phyloP scores from a whole-genome alignment of 2,329 filamentous ascomycete species.

The Phaeoacremonium minimum region DNA sequence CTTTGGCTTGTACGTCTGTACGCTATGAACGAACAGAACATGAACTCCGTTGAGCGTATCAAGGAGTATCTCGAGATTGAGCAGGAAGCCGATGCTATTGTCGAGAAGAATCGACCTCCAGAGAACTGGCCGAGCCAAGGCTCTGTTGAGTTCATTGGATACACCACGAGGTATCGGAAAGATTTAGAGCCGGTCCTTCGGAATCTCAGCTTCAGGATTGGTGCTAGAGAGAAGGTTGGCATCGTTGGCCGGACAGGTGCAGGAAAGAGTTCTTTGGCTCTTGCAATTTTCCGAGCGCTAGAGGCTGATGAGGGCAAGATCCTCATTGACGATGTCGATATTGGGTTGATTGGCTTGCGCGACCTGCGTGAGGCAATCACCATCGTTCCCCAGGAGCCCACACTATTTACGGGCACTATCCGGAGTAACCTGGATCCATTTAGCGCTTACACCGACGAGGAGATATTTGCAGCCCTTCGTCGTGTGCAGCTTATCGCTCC shows the following conservation, averaged over 20 bases:
- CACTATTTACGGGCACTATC: conserved; percentile 88
- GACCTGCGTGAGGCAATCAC: conserved; percentile 92
- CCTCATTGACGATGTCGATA: conserved; percentile 85
- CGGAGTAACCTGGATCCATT: conserved; percentile 93
- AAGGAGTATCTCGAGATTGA: conserved; percentile 97
- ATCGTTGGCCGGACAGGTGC: conserved; percentile 95
- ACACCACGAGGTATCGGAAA: conserved; percentile 82
- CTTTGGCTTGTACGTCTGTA: conserved; percentile 95
- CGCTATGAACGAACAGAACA: conserved; percentile 94
- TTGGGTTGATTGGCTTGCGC: conserved; percentile 84
- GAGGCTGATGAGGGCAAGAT: conserved; percentile 90
- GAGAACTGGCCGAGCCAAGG: conserved; percentile 82
- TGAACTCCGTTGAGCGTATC: conserved; percentile 97
- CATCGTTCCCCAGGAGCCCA: conserved; percentile 96
- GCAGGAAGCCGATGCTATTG: conserved; percentile 77
- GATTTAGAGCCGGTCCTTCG: conserved; percentile 86
- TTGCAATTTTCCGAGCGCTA: conserved; percentile 88
- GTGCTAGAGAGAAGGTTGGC: conserved; percentile 85
- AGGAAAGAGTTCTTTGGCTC: conserved; percentile 90
- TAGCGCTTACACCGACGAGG: conserved; percentile 78
- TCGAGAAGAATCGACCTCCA: conserved; percentile 74
- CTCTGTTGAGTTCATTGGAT: conserved; percentile 80
- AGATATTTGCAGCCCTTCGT: conserved; percentile 81
- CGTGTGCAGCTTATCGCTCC: conserved; percentile 81
- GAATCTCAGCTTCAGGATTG: conserved; percentile 80